Evolutionary conservation across 2,329 filamentous ascomycete genomes (phyloP).

Genomic region (Xylaria sp.): DNA sequence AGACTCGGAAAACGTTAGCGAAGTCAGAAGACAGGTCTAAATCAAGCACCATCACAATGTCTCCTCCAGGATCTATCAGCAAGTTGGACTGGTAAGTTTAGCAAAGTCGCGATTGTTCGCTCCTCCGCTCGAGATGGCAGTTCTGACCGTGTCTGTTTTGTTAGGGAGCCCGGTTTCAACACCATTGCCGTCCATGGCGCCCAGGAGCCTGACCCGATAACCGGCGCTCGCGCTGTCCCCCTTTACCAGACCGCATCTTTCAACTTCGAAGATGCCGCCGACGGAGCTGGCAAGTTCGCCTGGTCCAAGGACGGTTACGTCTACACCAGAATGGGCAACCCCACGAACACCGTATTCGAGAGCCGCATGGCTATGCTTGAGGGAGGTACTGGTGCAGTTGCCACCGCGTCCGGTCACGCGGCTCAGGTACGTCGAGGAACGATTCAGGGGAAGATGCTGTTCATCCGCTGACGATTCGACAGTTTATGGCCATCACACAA

Average conservation of each 20-base stretch:
- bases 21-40: neutral
- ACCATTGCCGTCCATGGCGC: constrained; percentile 31
- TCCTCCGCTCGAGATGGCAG: constrained; percentile 4
- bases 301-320: constrained; percentile 37
- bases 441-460: constrained; percentile 3
- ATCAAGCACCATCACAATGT: constrained; percentile 22
- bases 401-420: constrained; percentile 35
- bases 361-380: constrained; percentile 36
- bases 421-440: constrained; percentile 26
- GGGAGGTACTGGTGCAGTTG: constrained; percentile 35
- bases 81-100: constrained; percentile 33
- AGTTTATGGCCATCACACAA: constrained; percentile 36
- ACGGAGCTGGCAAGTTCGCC: constrained; percentile 35
- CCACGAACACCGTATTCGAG: constrained; percentile 37
- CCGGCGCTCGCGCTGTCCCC: constrained; percentile 30
- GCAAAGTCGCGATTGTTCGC: neutral
- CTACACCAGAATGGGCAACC: constrained; percentile 37
- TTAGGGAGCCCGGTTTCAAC: constrained; percentile 29
- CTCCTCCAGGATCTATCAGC: constrained; percentile 32
- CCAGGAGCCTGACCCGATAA: constrained; percentile 32
- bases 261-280: constrained; percentile 35
- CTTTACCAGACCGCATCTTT: constrained; percentile 31
- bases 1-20: neutral
- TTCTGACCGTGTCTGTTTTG: constrained; percentile 14
- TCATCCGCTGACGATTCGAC: constrained; percentile 5